phyloP scores from a whole-genome alignment of 192 early-diverging fungal species.

The Coemansia sp. region DNA sequence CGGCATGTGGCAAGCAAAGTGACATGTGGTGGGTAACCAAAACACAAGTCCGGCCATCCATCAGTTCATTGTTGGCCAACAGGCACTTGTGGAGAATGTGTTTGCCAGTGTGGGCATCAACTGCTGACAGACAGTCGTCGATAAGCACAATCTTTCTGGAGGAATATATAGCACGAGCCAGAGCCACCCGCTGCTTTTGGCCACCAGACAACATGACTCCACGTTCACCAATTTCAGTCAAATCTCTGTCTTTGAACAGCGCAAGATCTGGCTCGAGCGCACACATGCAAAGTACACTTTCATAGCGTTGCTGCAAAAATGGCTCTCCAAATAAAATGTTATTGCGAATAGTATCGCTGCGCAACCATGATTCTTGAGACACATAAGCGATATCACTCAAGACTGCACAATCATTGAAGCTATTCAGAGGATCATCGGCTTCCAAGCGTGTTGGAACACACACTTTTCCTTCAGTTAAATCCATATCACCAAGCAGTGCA shows the following conservation, averaged over 20 bases:
- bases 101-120: constrained; percentile 89
- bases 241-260: constrained; percentile 76
- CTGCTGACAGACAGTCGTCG: constrained; percentile 90
- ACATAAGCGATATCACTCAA: constrained; percentile 73
- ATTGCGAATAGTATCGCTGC: constrained; percentile 67
- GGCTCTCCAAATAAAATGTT: constrained; percentile 86
- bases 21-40: constrained; percentile 85
- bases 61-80: constrained; percentile 50
- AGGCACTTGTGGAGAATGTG: constrained; percentile 79
- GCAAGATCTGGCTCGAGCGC: constrained; percentile 79
- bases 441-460: constrained; percentile 3
- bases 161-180: constrained; percentile 86
- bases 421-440: constrained; percentile 5
- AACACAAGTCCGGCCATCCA: constrained; percentile 73
- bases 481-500: constrained; percentile 84
- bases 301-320: constrained; percentile 70
- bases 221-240: constrained; percentile 87
- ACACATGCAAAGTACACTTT: constrained; percentile 71
- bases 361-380: constrained; percentile 69
- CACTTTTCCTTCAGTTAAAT: constrained; percentile 14
- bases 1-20: constrained; percentile 57
- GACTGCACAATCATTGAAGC: not conserved
- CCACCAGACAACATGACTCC: constrained; percentile 82
- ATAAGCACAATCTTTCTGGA: constrained; percentile 55
- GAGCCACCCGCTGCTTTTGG: constrained; percentile 79